Evolutionary conservation across 306 rosid species (phyloP), one percentile per base, ranked within the genome.

Genomic region (Crotalaria pallida): DNA sequence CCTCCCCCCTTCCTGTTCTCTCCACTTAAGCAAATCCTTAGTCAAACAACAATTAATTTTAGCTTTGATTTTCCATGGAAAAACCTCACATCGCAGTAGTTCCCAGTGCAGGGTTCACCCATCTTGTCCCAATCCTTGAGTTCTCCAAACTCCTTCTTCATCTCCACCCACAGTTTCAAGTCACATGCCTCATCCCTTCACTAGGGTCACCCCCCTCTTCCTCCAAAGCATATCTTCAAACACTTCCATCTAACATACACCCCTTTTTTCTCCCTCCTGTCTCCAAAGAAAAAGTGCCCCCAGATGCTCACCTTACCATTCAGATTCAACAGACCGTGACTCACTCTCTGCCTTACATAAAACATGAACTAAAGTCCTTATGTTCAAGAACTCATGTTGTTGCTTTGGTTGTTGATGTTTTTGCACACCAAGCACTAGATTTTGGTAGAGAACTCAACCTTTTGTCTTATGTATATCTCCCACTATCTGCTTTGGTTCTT

Each of bases 391-490:
- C 58, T 0, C 27, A 44, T 1, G 45, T 81, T 23, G 79, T 52
- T 0, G 85, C 85, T 56, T 16, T 81, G 24, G 59, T 81, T 67
- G 79, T 59, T 4, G 85, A 81, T 44, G 41, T 71, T 43, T 81
- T 76, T 11, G 76, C 76, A 7, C 5, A 36, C 2, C 33, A 58
- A 2, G 77, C 83, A n/a, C 27, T 76, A 2, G 79, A 81, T 40
- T 38, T 72, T 19, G 81, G 73, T 0, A 67, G 3, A 17, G 85
- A 81, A 52, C 26, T 76, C 16, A 77, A 81, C 6, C 53, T 77
- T 26, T 34, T 47, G 21, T 73, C 72, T n/a, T 81, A 65, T 21
- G 15, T 81, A 9, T 81, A 75, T 53, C 75, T 71, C 26, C 81
- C 84, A 3, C 68, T 10, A 21, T 21, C 84, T 10, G 79, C 81